Conservation (phyloP, 2,329 filamentous ascomycete species). For the Aureobasidium sp. region DNA sequence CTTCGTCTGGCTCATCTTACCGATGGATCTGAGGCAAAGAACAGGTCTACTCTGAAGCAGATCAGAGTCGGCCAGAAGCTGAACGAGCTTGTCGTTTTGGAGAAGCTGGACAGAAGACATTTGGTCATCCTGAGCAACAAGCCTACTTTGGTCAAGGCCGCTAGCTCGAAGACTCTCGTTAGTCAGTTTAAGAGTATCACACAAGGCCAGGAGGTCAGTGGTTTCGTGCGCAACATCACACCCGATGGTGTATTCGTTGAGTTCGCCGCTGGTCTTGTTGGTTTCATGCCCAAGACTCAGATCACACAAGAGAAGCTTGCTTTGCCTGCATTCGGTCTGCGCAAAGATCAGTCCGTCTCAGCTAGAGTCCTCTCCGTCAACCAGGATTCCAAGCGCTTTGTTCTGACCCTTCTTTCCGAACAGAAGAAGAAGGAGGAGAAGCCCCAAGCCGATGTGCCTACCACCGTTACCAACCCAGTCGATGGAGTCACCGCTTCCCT, state of each 20-base stretch:
- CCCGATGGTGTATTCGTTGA: constrained; percentile 78
- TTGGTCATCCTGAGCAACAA: constrained; percentile 75
- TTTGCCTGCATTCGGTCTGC: constrained; percentile 68
- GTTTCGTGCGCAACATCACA: constrained; percentile 80
- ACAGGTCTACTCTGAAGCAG: constrained; percentile 65
- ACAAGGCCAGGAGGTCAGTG: constrained; percentile 59
- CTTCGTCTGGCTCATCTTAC: constrained; percentile 71
- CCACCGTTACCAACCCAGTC: constrained; percentile 47
- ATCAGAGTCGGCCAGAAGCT: constrained; percentile 78
- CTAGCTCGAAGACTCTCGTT: constrained; percentile 64
- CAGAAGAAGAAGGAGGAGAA: constrained; percentile 25
- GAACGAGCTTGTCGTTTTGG: constrained; percentile 73
- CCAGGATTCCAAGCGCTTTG: constrained; percentile 58
- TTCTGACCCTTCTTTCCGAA: constrained; percentile 47
- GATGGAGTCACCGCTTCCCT: constrained; percentile 55
- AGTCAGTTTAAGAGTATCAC: constrained; percentile 61
- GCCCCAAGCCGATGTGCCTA: constrained; percentile 20
- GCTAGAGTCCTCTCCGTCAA: constrained; percentile 68
- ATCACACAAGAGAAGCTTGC: constrained; percentile 60
- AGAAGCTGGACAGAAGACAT: constrained; percentile 70
- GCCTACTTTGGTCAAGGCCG: constrained; percentile 67
- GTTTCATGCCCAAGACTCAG: constrained; percentile 70
- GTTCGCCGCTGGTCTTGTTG: constrained; percentile 69
- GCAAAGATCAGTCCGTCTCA: constrained; percentile 65
- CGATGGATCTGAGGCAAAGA: constrained; percentile 76